Percentiles rank a stretch among this genome's conserved stretches.
Evolutionary conservation across 78 protist species (phyloP).

Genomic region (Dictyostelium brefeldianum): DNA sequence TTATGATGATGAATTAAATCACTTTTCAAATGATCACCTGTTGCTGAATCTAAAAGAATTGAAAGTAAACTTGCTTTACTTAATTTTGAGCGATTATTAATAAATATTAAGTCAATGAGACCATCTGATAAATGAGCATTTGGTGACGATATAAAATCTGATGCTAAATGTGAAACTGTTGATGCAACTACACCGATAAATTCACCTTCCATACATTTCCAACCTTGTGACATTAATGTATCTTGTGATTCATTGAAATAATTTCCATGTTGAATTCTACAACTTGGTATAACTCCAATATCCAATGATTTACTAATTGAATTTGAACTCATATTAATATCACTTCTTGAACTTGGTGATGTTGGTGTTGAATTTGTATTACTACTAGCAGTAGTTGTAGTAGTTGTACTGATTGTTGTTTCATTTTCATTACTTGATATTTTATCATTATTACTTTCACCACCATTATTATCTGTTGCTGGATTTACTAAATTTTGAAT

Average conservation of each 20-base stretch:
- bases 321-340: constrained; percentile 12
- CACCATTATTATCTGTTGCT: not conserved
- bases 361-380: not conserved
- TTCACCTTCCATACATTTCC: constrained; percentile 57
- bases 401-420: not conserved
- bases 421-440: not conserved
- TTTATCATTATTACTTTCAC: not conserved
- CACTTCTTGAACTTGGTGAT: not conserved
- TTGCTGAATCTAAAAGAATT: constrained; percentile 40
- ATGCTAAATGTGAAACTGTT: constrained; percentile 53
- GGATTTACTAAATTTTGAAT: constrained; percentile 16
- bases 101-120: constrained; percentile 37
- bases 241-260: not conserved
- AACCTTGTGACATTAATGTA: not conserved
- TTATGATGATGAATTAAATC: constrained; percentile 43
- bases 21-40: constrained; percentile 58
- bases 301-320: constrained; percentile 13
- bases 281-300: not conserved
- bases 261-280: not conserved
- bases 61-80: constrained; percentile 30
- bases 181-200: constrained; percentile 65
- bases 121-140: constrained; percentile 72
- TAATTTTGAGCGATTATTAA: constrained; percentile 32
- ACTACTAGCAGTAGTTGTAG: not conserved
- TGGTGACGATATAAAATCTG: constrained; percentile 72